Evolutionary conservation across 2,329 filamentous ascomycete genomes (phyloP), one percentile per base, ranked within the genome.

Genomic region (Fusarium tjaetaba): DNA sequence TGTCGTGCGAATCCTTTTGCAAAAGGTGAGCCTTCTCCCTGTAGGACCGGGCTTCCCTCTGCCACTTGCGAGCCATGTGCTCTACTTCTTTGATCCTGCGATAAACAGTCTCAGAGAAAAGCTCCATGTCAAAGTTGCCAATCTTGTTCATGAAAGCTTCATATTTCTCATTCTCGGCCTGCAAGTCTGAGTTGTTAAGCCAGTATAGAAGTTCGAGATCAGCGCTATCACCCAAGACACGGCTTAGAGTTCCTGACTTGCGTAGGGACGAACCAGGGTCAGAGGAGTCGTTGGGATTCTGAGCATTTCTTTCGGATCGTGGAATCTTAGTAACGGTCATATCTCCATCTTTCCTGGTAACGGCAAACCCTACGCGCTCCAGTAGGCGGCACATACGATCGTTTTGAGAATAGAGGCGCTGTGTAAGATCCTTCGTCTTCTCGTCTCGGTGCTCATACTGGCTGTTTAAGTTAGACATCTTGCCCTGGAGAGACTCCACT

Each of bases 41-140:
- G 78, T 97, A 98, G 3, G 90, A 89, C 39, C 94, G 91, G 36
- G 94, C 92, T 80, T 99, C 96, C 68, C 94, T 94, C 78, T 96
- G 95, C 86, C 95, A 95, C 83, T 97, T 98, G 65, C 95, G 93
- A 24, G 95, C 95, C 68, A 96, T 92, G 76, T 96, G 92, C 81
- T 99, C 96, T 70, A 97, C 93, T 79, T 99, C 96, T 77, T 96
- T 97, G 78, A 98, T 90, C 20, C 96, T 92, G 78, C 96, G 96
- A 71, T 94, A 92, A 32, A 99, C 88, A 1, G 94, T 92, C 66
- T 98, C 96, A 52, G 91, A 90, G 78, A 97, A 97, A 7, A 89
- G 87, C 70, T 98, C 94, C 53, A 96, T 87, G 78, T 97, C 94
- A 78, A 99, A 96, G 34, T 89, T 88, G 24, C 93, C 90, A 24